phyloP scores from a whole-genome alignment of 2,329 filamentous ascomycete species.

The Helotiales sp. region DNA sequence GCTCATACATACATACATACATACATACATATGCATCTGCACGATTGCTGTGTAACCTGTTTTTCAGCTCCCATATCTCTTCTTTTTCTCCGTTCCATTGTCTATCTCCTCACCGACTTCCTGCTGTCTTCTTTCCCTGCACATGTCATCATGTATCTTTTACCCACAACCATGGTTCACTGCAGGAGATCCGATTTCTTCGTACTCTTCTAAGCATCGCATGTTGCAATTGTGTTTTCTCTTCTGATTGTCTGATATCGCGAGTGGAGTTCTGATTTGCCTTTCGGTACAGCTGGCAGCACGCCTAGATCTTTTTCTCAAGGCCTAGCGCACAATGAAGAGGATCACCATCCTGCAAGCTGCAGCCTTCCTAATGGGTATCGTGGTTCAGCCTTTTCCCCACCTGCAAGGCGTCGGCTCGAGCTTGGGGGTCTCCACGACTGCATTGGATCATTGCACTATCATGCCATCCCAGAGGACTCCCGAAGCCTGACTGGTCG shows the following conservation, averaged over 20 bases:
- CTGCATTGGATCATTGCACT: too few species aligned
- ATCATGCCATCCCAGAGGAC: too few species aligned
- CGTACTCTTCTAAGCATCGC: neutral
- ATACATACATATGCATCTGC: neutral
- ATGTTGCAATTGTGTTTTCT: neutral
- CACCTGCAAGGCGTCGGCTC: too few species aligned
- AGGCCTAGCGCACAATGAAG: neutral
- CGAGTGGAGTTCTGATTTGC: neutral
- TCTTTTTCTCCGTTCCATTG: neutral
- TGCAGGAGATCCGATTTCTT: neutral
- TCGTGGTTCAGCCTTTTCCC: too few species aligned
- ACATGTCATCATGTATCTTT: neutral
- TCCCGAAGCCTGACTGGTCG: too few species aligned
- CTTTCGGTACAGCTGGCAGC: neutral
- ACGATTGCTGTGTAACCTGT: neutral
- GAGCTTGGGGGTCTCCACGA: too few species aligned
- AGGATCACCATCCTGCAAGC: too few species aligned
- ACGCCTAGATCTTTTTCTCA: neutral
- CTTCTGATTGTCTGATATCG: neutral
- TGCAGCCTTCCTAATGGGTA: too few species aligned
- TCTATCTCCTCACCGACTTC: conserved; percentile 4
- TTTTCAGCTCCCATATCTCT: neutral
- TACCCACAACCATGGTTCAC: neutral
- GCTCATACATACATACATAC: too few species aligned
- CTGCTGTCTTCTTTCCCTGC: neutral